Percentiles rank a stretch among this genome's conserved stretches.
phyloP scores from a whole-genome alignment of 2,329 filamentous ascomycete species.

The Trichocomaceae sp. region DNA sequence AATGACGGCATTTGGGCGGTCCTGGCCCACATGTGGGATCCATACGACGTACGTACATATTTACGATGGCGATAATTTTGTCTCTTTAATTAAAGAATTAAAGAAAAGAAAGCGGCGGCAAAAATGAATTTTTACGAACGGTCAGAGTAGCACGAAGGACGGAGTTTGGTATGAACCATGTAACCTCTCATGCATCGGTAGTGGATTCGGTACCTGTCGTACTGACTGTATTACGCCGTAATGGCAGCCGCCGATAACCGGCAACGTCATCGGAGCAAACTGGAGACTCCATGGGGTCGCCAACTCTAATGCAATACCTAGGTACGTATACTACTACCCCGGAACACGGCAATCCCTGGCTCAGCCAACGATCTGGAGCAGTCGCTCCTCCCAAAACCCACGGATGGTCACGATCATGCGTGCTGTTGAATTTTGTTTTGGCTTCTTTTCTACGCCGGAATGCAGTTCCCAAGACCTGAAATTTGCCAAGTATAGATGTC shows the following conservation, averaged over 20 bases:
- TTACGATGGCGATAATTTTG: no score
- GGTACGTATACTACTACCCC: neutral
- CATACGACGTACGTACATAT: no score
- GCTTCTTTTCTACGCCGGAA: neutral
- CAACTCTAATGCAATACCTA: no score
- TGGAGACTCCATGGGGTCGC: conserved; percentile 2
- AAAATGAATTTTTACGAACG: no score
- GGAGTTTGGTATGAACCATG: no score
- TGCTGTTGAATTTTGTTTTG: neutral
- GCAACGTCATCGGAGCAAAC: conserved; percentile 1
- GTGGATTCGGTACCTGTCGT: no score
- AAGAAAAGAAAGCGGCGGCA: no score
- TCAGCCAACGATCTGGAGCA: neutral
- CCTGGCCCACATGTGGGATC: neutral
- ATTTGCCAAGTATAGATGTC: neutral
- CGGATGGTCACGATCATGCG: neutral
- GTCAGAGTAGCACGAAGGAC: no score
- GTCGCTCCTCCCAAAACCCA: neutral
- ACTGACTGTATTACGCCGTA: neutral
- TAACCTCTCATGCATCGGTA: no score
- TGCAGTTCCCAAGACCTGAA: neutral
- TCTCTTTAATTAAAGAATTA: no score
- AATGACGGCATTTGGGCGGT: conserved; percentile 2
- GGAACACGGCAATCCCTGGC: neutral
- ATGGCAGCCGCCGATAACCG: neutral